Percentiles rank a stretch among this genome's conserved stretches.
Conservation (phyloP, 768 basidiomycete genomes). For the Phanerochaete carnosa region DNA sequence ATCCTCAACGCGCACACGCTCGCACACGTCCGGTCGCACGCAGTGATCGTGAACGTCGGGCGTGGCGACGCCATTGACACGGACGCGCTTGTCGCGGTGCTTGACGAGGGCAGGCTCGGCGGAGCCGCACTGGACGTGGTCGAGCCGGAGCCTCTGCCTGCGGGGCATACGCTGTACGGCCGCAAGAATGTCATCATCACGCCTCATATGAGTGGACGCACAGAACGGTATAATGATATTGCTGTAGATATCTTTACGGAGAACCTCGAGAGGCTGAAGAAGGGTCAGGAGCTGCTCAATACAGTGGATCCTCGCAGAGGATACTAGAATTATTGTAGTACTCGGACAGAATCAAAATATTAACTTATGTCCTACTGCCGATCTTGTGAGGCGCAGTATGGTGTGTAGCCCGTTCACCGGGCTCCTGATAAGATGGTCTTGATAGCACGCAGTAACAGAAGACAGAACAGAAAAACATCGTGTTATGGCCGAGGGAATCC, state of each 20-base stretch:
- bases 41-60: slow-evolving; percentile 12
- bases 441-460: too few species aligned
- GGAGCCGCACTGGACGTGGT: slow-evolving; percentile 13
- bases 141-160: slow-evolving; percentile 12
- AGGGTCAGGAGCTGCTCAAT: background rate
- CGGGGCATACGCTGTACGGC: slow-evolving; percentile 11
- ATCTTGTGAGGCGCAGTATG: too few species aligned
- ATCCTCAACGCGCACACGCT: slow-evolving; percentile 4
- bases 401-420: too few species aligned
- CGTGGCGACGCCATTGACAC: slow-evolving; percentile 11
- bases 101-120: slow-evolving; percentile 12
- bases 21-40: background rate
- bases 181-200: slow-evolving; percentile 13
- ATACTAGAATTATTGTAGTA: slow-evolving; percentile 2
- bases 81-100: slow-evolving; percentile 6
- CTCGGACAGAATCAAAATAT: too few species aligned
- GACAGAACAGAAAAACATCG: background rate
- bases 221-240: slow-evolving; percentile 1
- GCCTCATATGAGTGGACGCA: slow-evolving; percentile 13
- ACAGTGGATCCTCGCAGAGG: background rate
- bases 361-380: too few species aligned
- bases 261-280: background rate
- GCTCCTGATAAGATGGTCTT: too few species aligned
- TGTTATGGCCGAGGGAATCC: background rate
- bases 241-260: slow-evolving; percentile 2